phyloP scores from a whole-genome alignment of 495 filamentous ascomycete genomes.

The Trichoderma reesei region DNA sequence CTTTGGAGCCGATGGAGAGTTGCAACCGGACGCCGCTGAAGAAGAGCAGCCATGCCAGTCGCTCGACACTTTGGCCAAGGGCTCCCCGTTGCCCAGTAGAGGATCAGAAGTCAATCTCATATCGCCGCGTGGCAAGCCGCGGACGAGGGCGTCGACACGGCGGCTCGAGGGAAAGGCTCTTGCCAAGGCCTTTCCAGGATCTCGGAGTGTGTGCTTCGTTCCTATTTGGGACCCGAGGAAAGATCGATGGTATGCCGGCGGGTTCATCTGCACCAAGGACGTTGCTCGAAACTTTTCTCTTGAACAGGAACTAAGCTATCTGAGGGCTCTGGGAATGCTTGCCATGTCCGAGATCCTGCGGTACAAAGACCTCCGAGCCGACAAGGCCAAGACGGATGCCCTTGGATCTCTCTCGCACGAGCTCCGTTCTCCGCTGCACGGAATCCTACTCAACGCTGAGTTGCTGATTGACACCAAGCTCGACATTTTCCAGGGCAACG shows the following conservation, averaged over 20 bases:
- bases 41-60: neutral
- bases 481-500: constrained; percentile 44
- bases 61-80: neutral
- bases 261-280: constrained; percentile 52
- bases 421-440: constrained; percentile 66
- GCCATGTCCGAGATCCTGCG: constrained; percentile 52
- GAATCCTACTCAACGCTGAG: constrained; percentile 63
- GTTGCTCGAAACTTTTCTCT: constrained; percentile 34
- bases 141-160: constrained; percentile 12
- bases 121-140: constrained; percentile 7
- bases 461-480: constrained; percentile 50
- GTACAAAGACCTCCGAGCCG: constrained; percentile 31
- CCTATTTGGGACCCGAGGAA: constrained; percentile 61
- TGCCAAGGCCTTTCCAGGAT: constrained; percentile 34
- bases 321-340: constrained; percentile 47
- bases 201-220: constrained; percentile 46
- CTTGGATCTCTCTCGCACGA: constrained; percentile 71
- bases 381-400: constrained; percentile 54
- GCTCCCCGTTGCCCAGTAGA: neutral
- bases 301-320: constrained; percentile 33
- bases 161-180: constrained; percentile 12
- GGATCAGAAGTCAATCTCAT: neutral
- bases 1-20: constrained; percentile 36
- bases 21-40: constrained; percentile 12
- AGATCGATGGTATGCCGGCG: constrained; percentile 60